These are phyloP conservation scores for Mycosphaerella arachidis DNA, from an alignment of 2,329 filamentous ascomycete species.

Conservation along the genomic window DNA sequence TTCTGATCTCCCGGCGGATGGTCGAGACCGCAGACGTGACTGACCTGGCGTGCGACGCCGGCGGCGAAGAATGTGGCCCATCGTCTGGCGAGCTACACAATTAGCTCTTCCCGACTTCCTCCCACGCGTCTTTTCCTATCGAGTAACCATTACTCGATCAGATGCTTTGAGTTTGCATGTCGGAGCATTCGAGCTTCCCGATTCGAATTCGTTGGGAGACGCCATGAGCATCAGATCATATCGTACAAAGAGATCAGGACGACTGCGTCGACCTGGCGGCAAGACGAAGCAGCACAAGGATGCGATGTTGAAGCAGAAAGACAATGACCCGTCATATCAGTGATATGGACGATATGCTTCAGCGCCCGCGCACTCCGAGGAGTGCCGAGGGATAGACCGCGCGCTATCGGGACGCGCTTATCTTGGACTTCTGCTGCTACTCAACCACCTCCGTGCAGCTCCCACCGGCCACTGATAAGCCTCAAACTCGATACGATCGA, in stretches of 20 bases:
- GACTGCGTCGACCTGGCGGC: neutral
- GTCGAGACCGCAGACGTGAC: neutral
- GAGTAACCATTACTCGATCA: slow-evolving; percentile 23
- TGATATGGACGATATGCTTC: neutral
- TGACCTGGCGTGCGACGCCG: neutral
- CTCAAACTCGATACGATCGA: slow-evolving; percentile 18
- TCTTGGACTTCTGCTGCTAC: neutral
- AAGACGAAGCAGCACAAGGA: neutral
- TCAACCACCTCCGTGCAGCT: slow-evolving; percentile 2
- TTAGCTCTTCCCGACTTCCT: neutral
- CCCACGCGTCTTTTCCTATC: slow-evolving; percentile 6
- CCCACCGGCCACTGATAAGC: slow-evolving; percentile 13
- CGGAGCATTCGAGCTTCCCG: neutral
- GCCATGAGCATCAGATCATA: neutral
- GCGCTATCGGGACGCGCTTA: neutral
- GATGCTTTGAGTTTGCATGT: slow-evolving; percentile 6
- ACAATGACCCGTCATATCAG: neutral
- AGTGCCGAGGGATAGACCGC: neutral
- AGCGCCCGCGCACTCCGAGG: neutral
- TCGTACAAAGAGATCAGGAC: neutral
- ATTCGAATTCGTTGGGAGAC: neutral
- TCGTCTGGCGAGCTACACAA: neutral
- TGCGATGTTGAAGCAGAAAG: neutral
- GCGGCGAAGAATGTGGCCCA: neutral
- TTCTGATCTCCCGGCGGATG: neutral